Base-by-base conservation (phyloP, 257 asterid species). In the Pogostemon cablin region DNA sequence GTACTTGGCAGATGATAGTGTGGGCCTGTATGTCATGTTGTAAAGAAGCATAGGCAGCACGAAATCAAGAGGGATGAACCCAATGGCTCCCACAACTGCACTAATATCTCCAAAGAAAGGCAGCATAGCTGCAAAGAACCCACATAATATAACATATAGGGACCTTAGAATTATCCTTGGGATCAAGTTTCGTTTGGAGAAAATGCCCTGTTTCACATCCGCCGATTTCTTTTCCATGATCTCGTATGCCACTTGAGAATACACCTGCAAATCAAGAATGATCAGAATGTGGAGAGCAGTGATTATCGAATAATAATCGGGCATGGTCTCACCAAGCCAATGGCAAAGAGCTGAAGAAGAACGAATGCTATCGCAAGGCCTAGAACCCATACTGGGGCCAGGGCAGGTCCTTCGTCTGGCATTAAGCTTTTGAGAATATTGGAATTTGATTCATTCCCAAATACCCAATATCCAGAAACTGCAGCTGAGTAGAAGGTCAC, bases 41-140 rank as follows among this genome's bases (percentile, higher is more conserved):
- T 93, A 93, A 6, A 93, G 90, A 69, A 93, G 91, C 98, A 93
- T 93, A 6, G 99, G 99, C 3, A 93, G 91, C 44, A 93, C 57
- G 49, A 93, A 95, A 73, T 95, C 99, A 10, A 95, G 91, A 38
- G 99, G 99, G 71, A 95, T 95, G 75, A 95, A 95, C 41, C 99
- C 98, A 41, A 95, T 57, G 25, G 99, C 99, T 37, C 99, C 99
- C 0, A 95, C 95, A 0, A 95, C 96, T 2, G 84, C 95, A 65
- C 76, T 95, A 9, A 95, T 86, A 80, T 95, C 99, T 7, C 99
- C 99, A n/a, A 95, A 91, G 85, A 95, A 95, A 56, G 99, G 99
- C 37, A 95, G 70, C 99, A 95, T 89, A 0, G 99, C 97, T 11
- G 95, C 99, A 41, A 91, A 35, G 69, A 91, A 83, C 44, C 97